phyloP scores from a whole-genome alignment of 1,284 basidiomycete genomes.

The Blastosporella zonata region DNA sequence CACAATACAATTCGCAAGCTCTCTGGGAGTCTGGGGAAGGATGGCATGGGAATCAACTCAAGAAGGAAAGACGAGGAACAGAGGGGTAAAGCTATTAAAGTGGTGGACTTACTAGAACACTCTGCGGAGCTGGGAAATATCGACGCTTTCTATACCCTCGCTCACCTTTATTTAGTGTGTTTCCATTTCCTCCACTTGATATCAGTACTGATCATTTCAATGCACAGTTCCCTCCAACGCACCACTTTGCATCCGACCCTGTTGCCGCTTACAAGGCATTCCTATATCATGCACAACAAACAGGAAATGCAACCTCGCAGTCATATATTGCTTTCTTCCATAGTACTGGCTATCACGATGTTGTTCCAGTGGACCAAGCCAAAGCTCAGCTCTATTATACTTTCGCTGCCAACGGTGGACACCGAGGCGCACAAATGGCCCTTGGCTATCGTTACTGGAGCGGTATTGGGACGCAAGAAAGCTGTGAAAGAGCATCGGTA shows the following conservation, averaged over 20 bases:
- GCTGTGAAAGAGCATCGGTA: slow-evolving; percentile 75
- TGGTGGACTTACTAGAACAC: slow-evolving; percentile 73
- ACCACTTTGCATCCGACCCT: slow-evolving; percentile 60
- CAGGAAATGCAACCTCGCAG: slow-evolving; percentile 83
- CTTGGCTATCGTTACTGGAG: slow-evolving; percentile 95
- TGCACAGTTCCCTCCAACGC: slow-evolving; percentile 67
- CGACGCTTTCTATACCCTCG: slow-evolving; percentile 74
- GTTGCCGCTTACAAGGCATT: slow-evolving; percentile 60
- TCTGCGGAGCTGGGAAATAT: slow-evolving; percentile 76
- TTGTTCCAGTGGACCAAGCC: slow-evolving; percentile 66
- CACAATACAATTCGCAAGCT: slow-evolving; percentile 48
- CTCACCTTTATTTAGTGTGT: slow-evolving; percentile 69
- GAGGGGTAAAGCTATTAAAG: slow-evolving; percentile 66
- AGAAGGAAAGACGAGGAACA: slow-evolving; percentile 61
- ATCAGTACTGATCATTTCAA: neutral
- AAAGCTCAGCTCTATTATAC: slow-evolving; percentile 91
- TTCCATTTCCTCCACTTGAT: slow-evolving; percentile 1
- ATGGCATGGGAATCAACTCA: slow-evolving; percentile 37
- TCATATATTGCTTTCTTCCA: slow-evolving; percentile 84
- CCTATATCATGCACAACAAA: slow-evolving; percentile 56
- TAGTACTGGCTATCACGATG: slow-evolving; percentile 76
- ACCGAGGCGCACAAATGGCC: slow-evolving; percentile 88
- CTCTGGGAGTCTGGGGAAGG: slow-evolving; percentile 38
- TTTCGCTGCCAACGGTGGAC: slow-evolving; percentile 85
- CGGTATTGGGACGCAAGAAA: slow-evolving; percentile 88